phyloP scores from a whole-genome alignment of 345 rosid genomes.

The Moricandia moricandioides region DNA sequence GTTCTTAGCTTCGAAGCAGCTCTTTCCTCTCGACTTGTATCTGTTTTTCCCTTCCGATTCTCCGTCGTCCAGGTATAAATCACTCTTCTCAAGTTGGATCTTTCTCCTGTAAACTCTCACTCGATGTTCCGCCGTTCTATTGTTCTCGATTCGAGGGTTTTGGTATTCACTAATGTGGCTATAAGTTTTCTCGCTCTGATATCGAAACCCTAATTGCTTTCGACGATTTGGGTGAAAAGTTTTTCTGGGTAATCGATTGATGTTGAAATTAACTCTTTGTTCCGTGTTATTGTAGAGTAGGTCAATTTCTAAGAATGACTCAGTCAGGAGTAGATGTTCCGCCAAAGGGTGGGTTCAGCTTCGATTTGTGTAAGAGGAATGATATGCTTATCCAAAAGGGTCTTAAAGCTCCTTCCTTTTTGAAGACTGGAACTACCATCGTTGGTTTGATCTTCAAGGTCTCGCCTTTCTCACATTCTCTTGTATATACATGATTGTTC shows the following conservation, averaged over 20 bases:
- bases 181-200: neutral
- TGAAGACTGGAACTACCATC: slow-evolving; percentile 95
- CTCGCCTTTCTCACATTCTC: neutral
- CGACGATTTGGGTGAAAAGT: no score
- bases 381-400: slow-evolving; percentile 75
- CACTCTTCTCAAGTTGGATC: neutral
- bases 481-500: neutral
- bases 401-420: slow-evolving; percentile 56
- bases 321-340: slow-evolving; percentile 54
- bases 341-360: slow-evolving; percentile 75
- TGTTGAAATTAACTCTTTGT: neutral
- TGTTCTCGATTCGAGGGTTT: slow-evolving; percentile 3
- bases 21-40: slow-evolving; percentile 8
- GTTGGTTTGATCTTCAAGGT: slow-evolving; percentile 91
- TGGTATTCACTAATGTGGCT: neutral
- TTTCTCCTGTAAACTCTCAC: neutral
- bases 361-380: slow-evolving; percentile 86
- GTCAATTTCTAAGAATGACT: slow-evolving; percentile 44
- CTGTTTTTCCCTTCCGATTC: neutral
- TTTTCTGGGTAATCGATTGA: slow-evolving; percentile 2
- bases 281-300: slow-evolving; percentile 1
- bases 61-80: slow-evolving; percentile 16
- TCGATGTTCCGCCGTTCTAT: neutral
- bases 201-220: neutral
- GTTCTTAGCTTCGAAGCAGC: neutral